Evolutionary conservation across 2,329 filamentous ascomycete genomes (phyloP).

Genomic region (Elsinoe batatas): DNA sequence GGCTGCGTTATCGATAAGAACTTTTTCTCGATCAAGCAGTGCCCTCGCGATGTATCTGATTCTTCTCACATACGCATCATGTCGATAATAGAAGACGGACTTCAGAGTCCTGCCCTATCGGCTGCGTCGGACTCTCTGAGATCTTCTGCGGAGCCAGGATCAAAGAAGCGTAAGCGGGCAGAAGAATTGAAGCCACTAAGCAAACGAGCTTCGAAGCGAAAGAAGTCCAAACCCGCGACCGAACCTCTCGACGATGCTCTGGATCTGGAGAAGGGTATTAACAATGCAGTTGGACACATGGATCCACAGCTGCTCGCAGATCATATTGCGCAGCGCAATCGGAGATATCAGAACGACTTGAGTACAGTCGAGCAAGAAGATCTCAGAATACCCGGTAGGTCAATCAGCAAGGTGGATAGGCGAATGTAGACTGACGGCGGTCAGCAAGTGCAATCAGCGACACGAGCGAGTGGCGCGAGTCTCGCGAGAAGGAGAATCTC

Average conservation of each 20-base stretch:
- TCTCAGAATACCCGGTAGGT: slow-evolving; percentile 63
- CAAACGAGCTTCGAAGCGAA: slow-evolving; percentile 38
- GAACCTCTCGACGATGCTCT: slow-evolving; percentile 54
- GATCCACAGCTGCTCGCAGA: slow-evolving; percentile 76
- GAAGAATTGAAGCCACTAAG: slow-evolving; percentile 27
- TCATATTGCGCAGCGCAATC: slow-evolving; percentile 69
- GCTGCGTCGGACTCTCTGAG: neutral
- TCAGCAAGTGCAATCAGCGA: slow-evolving; percentile 53
- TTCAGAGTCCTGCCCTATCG: slow-evolving; percentile 4
- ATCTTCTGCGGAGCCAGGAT: slow-evolving; percentile 19
- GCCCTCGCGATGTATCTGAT: neutral
- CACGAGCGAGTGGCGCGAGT: slow-evolving; percentile 61
- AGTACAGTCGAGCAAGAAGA: slow-evolving; percentile 79
- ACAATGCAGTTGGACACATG: slow-evolving; percentile 71
- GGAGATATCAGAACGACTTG: slow-evolving; percentile 67
- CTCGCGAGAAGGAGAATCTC: slow-evolving; percentile 61
- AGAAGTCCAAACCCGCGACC: slow-evolving; percentile 46
- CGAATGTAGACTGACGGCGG: neutral
- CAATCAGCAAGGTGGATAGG: neutral
- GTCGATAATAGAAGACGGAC: neutral
- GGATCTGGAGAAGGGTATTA: slow-evolving; percentile 48
- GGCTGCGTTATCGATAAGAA: neutral
- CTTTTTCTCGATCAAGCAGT: neutral
- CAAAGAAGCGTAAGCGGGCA: slow-evolving; percentile 34
- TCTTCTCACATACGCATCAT: neutral